Evolutionary conservation across 2,329 filamentous ascomycete species (phyloP), one percentile per base, ranked within the genome.

Genomic region (Trichoderma koningii): DNA sequence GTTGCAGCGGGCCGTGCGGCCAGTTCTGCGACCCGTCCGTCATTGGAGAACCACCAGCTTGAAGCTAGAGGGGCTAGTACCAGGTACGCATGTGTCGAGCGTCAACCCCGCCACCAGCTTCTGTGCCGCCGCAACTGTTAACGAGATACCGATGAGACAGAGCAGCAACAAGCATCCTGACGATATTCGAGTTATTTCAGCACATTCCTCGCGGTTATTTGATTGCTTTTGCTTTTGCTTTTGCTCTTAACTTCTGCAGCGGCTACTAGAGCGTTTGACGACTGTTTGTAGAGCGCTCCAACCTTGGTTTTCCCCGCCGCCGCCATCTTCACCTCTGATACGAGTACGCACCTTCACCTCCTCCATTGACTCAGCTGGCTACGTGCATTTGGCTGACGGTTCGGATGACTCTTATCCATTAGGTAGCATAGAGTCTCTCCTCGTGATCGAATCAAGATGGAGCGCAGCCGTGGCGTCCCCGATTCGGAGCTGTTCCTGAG

Each of bases 401-500:
- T 30, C n/a, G 19, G 50, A 5, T 34, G 41, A 14, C 30, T 28
- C 44, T 12, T 3, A 12, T 7, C 9, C 14, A 38, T 55, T 19
- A 34, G 30, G 30, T 9, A 34, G 26, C 2, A 19, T 14, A 17
- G 5, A n/a, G 26, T 17, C 10, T 38, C 38, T n/a, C 3, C 21
- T 26, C 38, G 14, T 15, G 12, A 17, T 12, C 53, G 7, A n/a
- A 34, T 41, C 26, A 78, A 77, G 72, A 85, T 83, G 77, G 80
- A 82, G 70, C 79, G 82, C 67, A 80, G 78, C 70, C 87, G 89
- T 73, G 89, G 89, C 71, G 82, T 89, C 70, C 86, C 89, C 28
- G 89, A 92, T 34, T 89, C 93, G 77, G 92, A 94, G 83, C 89
- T 96, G 81, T 94, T 96, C 80, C 85, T 96, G 77, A 85, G 77